Evolutionary conservation across 306 rosid genomes (phyloP).

Genomic region (Arachis hypogaea): DNA sequence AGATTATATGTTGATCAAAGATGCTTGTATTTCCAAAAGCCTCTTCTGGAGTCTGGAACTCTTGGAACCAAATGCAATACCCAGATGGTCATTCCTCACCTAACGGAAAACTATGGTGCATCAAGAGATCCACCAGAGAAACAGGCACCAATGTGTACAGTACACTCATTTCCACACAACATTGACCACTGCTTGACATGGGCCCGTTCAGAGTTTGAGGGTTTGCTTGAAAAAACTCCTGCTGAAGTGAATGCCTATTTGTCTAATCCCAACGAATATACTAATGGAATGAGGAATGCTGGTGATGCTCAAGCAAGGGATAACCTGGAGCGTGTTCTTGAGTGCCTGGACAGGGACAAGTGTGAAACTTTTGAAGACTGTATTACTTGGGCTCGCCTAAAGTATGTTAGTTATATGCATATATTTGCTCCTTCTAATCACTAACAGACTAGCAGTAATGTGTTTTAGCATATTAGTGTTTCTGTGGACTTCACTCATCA

Average conservation of each 20-base stretch:
- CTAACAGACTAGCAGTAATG: not conserved
- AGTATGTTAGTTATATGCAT: slow-evolving; percentile 47
- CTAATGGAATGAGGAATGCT: slow-evolving; percentile 61
- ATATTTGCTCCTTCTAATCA: not conserved
- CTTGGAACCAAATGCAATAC: slow-evolving; percentile 96
- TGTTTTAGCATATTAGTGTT: not conserved
- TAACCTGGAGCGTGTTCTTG: slow-evolving; percentile 79
- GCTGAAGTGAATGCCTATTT: slow-evolving; percentile 81
- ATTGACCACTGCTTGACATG: slow-evolving; percentile 94
- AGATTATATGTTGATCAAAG: slow-evolving; percentile 88
- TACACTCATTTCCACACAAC: slow-evolving; percentile 92
- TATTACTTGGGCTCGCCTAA: slow-evolving; percentile 78
- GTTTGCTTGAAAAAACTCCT: slow-evolving; percentile 86
- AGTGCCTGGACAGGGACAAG: slow-evolving; percentile 74
- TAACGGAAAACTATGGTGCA: slow-evolving; percentile 95
- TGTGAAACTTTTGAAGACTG: slow-evolving; percentile 81
- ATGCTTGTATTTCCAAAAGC: slow-evolving; percentile 87
- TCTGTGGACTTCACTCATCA: not conserved
- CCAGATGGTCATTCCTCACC: slow-evolving; percentile 91
- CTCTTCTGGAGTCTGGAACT: slow-evolving; percentile 93
- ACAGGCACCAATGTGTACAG: slow-evolving; percentile 95
- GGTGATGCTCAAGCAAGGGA: slow-evolving; percentile 94
- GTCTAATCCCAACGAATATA: slow-evolving; percentile 73
- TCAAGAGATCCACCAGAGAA: slow-evolving; percentile 95
- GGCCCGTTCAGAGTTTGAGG: slow-evolving; percentile 97